Conservation (phyloP, 345 rosid species). For the Theobroma cacao region DNA sequence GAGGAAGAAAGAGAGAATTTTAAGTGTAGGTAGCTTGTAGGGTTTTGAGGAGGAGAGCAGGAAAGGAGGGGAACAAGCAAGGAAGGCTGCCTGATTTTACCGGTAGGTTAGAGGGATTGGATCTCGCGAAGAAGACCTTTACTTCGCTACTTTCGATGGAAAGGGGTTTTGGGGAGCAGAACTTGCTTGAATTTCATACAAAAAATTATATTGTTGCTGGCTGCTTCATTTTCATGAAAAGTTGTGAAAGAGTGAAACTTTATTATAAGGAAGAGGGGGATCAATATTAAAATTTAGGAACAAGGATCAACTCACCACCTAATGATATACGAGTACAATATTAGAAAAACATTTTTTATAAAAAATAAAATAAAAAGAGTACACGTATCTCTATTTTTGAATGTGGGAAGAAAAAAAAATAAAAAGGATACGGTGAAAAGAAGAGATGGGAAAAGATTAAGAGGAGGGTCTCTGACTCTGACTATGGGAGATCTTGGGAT, state of each 20-base stretch:
- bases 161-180: slow-evolving; percentile 31
- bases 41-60: slow-evolving; percentile 17
- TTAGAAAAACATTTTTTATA: not conserved
- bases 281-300: not conserved
- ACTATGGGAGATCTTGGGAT: slow-evolving; percentile 55
- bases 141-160: slow-evolving; percentile 50
- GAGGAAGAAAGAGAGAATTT: not conserved
- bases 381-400: not conserved
- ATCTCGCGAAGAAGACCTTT: slow-evolving; percentile 61
- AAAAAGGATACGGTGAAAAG: slow-evolving; percentile 21
- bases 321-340: not conserved
- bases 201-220: not conserved
- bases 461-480: slow-evolving; percentile 40
- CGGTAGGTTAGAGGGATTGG: slow-evolving; percentile 42
- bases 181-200: slow-evolving; percentile 48
- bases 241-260: slow-evolving; percentile 18
- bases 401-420: not conserved
- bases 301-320: slow-evolving; percentile 34
- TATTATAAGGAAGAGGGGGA: slow-evolving; percentile 7
- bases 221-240: slow-evolving; percentile 28
- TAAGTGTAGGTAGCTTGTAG: not conserved
- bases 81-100: not conserved
- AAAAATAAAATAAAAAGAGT: not conserved
- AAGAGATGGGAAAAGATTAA: slow-evolving; percentile 28
- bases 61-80: not conserved